Percentiles rank a stretch among this genome's conserved stretches.
These are phyloP conservation scores for Globisporangium yorkense DNA, from an alignment of 352 stramenopile species.

Conservation along the genomic window DNA sequence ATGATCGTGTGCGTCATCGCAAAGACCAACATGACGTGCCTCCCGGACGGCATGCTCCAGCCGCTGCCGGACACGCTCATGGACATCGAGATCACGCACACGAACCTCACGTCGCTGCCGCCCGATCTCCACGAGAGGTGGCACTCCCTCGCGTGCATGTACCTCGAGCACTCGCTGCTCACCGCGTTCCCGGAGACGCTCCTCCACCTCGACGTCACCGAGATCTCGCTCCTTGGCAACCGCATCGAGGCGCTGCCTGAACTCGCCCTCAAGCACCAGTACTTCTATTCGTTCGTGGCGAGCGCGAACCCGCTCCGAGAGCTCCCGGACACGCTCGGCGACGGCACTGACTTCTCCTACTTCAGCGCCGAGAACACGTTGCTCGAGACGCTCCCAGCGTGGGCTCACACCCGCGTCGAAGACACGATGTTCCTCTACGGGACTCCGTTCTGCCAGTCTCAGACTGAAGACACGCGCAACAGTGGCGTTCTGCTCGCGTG, in stretches of 20 bases:
- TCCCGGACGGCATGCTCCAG: slow-evolving; percentile 4
- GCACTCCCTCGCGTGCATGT: slow-evolving; percentile 13
- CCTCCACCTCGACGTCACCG: not conserved
- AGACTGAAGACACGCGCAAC: not conserved
- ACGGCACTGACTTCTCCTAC: not conserved
- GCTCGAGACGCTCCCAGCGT: not conserved
- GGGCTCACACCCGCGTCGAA: not conserved
- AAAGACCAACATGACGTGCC: slow-evolving; percentile 4
- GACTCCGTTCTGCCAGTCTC: slow-evolving; percentile 1
- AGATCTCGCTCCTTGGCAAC: not conserved
- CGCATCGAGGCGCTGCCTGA: not conserved
- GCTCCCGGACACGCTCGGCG: not conserved
- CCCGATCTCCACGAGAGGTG: slow-evolving; percentile 11
- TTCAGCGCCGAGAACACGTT: slow-evolving; percentile 2
- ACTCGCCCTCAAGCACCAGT: not conserved
- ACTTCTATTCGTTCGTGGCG: not conserved
- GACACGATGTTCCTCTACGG: not conserved
- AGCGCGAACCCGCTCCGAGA: slow-evolving; percentile 2
- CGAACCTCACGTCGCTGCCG: slow-evolving; percentile 16
- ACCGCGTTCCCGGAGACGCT: not conserved
- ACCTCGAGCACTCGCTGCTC: slow-evolving; percentile 16
- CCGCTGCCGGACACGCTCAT: not conserved
- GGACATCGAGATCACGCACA: slow-evolving; percentile 15
- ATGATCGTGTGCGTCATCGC: not conserved
- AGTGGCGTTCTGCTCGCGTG: not conserved